Evolutionary conservation across 2,329 filamentous ascomycete species (phyloP), one percentile per base, ranked within the genome.

Genomic region (Monilinia aucupariae): DNA sequence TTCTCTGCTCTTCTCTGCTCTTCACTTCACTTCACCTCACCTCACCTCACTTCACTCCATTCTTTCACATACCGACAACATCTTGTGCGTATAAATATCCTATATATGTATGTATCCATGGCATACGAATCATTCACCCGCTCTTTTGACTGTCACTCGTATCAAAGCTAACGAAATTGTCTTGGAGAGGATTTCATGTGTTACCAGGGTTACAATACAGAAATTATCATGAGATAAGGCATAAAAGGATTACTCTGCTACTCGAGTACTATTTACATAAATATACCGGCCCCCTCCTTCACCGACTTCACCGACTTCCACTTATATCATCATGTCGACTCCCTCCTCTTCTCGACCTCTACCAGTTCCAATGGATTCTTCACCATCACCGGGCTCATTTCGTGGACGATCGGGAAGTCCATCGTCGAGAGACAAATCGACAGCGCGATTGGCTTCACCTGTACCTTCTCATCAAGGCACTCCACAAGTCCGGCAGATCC

Each of bases 371-470:
- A 73, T 79, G 64, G 76, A 81, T 4, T 79, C 79, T 1, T 84
- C 83, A 37, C 78, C 81, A 7, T 56, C 60, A 22, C 15, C 43
- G 20, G 41, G 32, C 27, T 62, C 60, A 30, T 48, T 62, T 15
- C 30, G 60, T 30, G 60, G 60, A 27, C 73, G 76, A 47, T 80
- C 81, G 15, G 73, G 76, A 27, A 67, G 71, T 68, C 70, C 70
- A 39, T 68, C 66, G 17, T 63, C 64, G 15, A 81, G 85, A 74
- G 82, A 81, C 59, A 80, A 85, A 66, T 78, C 82, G 54, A 88
- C 82, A 59, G 85, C 85, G 63, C 81, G 85, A 66, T 79, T 88
- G 60, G 83, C 83, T 52, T 83, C 82, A 34, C 84, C 84, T 39
- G 76, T 85, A 25, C 78, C 79, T 37, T 75, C 77, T 52, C 74